Base-by-base conservation (phyloP, 257 asterid species). In the Thymus mandschuricus region DNA sequence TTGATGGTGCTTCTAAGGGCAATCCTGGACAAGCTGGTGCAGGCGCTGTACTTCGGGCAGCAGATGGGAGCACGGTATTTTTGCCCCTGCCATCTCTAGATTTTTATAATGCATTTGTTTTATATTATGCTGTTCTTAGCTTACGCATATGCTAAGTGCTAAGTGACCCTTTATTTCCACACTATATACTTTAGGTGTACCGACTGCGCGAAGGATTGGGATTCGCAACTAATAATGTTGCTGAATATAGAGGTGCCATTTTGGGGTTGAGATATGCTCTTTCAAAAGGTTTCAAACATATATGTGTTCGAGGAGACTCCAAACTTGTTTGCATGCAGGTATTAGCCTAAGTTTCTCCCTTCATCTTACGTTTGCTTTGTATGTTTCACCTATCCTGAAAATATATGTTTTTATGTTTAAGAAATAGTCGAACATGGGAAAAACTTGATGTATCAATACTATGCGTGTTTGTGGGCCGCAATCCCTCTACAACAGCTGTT, bases 251-350 rank as follows among this genome's bases (percentile, higher is more conserved):
- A 52, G 95, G 98, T 55, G 80, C 80, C 64, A 95, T 95, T 80
- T 81, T 95, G 66, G 99, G 99, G 74, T 79, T 95, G 79, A 92
- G 76, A 78, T 95, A 78, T 82, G 99, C 99, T 70, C 86, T 89
- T 65, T 82, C 82, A 70, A 92, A 86, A 71, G 99, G 99, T 65
- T 92, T 84, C 78, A 89, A 88, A 75, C 95, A 89, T 73, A 82
- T 92, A 68, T 90, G 89, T 30, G 89, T 90, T 62, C 93, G 83
- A 75, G 99, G 99, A 69, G 99, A 95, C 81, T 95, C 99, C 61
- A 95, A 95, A 81, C 98, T 95, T 71, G 99, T 95, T 56, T 92
- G 99, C 90, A 92, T 95, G 99, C 99, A 95, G 99, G 99, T 95
- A 66, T 71, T 58, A 28, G 49, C 46, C 29, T n/a, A 49, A 29